These are phyloP conservation scores for Epichloe uncinata DNA, from an alignment of 2,329 filamentous ascomycete species.

Conservation along the genomic window DNA sequence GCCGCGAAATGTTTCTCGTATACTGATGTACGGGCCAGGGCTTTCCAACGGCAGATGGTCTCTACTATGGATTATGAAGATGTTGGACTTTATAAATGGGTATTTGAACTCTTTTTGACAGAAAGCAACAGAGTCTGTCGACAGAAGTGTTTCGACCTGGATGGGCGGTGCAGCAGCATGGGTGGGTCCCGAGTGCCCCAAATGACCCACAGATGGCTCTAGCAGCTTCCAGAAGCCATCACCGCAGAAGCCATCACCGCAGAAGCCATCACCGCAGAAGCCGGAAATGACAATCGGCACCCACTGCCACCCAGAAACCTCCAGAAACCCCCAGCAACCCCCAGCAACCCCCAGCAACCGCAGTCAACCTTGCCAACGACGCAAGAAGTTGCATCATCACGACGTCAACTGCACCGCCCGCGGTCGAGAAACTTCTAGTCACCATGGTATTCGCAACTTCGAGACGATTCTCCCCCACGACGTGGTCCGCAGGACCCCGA, in stretches of 20 bases:
- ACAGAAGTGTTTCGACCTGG: no score
- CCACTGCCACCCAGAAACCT: no score
- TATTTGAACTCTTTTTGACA: no score
- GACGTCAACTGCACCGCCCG: not conserved
- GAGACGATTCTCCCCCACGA: not conserved
- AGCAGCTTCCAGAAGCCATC: constrained; percentile 1
- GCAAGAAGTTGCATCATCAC: not conserved
- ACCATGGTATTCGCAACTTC: not conserved
- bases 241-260: no score
- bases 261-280: not conserved
- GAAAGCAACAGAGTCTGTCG: no score
- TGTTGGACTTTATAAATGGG: no score
- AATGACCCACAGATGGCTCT: not conserved
- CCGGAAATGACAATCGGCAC: not conserved
- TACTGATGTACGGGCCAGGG: no score
- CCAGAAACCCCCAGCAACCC: not conserved
- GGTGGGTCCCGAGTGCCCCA: not conserved
- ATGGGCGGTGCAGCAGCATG: no score
- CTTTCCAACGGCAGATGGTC: no score
- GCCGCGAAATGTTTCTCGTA: no score
- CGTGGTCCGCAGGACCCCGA: not conserved
- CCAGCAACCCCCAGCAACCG: no score
- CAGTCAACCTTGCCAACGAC: not conserved
- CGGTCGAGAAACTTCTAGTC: not conserved
- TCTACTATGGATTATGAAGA: no score